Conservation (phyloP, 2,329 filamentous ascomycete genomes). For the Proliferodiscus dingleyae region DNA sequence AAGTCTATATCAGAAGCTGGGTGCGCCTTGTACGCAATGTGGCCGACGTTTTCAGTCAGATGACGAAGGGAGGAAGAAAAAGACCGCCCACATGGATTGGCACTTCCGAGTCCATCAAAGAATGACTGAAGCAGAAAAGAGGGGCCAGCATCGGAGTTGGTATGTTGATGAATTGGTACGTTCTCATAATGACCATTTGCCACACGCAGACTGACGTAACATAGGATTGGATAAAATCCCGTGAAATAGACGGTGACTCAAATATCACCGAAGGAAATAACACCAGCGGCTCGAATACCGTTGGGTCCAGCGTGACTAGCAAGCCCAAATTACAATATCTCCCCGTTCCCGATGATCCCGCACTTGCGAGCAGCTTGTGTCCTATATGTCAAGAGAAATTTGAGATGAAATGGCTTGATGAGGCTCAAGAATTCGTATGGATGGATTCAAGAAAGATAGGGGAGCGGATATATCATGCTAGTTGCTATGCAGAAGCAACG, state of each 20-base stretch:
- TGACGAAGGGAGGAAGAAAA: constrained; percentile 74
- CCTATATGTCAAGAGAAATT: constrained; percentile 96
- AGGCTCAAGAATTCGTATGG: constrained; percentile 96
- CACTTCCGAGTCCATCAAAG: constrained; percentile 92
- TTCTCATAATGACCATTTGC: constrained; percentile 9
- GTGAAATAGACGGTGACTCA: constrained; percentile 70
- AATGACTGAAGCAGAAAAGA: constrained; percentile 78
- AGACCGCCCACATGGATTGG: constrained; percentile 94
- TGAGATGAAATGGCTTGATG: constrained; percentile 85
- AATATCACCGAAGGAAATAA: constrained; percentile 37
- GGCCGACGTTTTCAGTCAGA: constrained; percentile 79
- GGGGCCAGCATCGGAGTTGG: constrained; percentile 89
- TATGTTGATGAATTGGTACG: constrained; percentile 83
- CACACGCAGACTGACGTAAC: constrained; percentile 14
- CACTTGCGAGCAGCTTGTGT: constrained; percentile 71
- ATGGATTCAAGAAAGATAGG: constrained; percentile 79
- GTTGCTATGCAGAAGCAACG: constrained; percentile 78
- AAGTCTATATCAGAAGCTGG: constrained; percentile 72
- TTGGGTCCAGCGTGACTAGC: constrained; percentile 35
- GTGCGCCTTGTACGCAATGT: constrained; percentile 86
- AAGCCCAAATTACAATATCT: constrained; percentile 65
- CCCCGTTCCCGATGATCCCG: constrained; percentile 73
- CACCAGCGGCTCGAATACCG: constrained; percentile 35
- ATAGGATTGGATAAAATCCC: constrained; percentile 85
- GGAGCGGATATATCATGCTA: constrained; percentile 80